These are phyloP conservation scores for Haberlea rhodopensis DNA, from an alignment of 257 asterid species.

Conservation along the genomic window DNA sequence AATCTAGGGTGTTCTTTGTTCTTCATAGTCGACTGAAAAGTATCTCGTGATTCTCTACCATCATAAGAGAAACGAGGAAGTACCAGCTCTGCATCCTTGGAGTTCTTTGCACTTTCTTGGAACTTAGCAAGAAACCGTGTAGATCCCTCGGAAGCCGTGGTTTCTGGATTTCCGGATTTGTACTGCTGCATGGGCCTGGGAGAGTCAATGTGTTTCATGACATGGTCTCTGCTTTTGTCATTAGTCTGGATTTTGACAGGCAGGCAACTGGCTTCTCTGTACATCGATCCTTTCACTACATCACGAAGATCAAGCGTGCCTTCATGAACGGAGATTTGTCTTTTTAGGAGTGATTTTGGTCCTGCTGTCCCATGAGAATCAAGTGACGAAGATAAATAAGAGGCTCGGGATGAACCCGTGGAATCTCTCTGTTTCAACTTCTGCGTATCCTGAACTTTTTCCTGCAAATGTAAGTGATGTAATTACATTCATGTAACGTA, in stretches of 20 bases:
- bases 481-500: conserved; percentile 7
- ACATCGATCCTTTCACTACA: conserved; percentile 77
- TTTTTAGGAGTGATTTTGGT: conserved; percentile 33
- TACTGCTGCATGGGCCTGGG: conserved; percentile 74
- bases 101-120: conserved; percentile 37
- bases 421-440: conserved; percentile 29
- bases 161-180: conserved; percentile 38
- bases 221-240: conserved; percentile 49
- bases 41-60: conserved; percentile 67
- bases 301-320: conserved; percentile 56
- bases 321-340: conserved; percentile 33
- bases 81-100: conserved; percentile 42
- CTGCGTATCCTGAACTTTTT: conserved; percentile 14
- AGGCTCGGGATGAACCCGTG: conserved; percentile 38
- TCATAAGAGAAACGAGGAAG: conserved; percentile 83
- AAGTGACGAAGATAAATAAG: conserved; percentile 56
- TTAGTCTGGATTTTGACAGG: conserved; percentile 46
- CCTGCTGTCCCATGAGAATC: conserved; percentile 46
- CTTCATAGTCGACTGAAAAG: conserved; percentile 43
- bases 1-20: conserved; percentile 74
- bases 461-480: conserved; percentile 32
- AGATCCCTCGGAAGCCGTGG: conserved; percentile 32
- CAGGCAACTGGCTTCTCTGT: conserved; percentile 67
- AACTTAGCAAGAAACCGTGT: conserved; percentile 33
- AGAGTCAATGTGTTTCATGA: conserved; percentile 81